Percentiles rank a stretch among this genome's conserved stretches.
These are phyloP conservation scores for Purpureocillium lavendulum DNA, from an alignment of 2,329 filamentous ascomycete species.

Conservation along the genomic window DNA sequence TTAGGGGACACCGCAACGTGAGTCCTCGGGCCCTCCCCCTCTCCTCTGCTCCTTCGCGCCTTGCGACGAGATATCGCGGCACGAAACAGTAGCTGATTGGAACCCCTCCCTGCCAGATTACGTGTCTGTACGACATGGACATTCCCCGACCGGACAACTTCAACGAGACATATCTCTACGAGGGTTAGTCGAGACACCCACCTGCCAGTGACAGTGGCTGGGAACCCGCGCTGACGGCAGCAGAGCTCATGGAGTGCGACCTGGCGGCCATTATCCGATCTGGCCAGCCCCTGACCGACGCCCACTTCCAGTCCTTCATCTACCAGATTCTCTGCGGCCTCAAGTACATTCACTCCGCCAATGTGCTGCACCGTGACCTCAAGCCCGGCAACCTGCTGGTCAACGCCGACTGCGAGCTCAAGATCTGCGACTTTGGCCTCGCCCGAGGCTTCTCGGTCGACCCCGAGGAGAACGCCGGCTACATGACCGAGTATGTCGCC, in stretches of 20 bases:
- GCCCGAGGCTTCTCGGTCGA: constrained; percentile 95
- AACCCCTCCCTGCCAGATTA: constrained; percentile 56
- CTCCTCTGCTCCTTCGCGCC: too few species aligned
- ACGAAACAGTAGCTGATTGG: neutral
- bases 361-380: constrained; percentile 91
- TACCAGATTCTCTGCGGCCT: constrained; percentile 98
- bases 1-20: constrained; percentile 82
- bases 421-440: constrained; percentile 97
- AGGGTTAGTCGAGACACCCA: constrained; percentile 52
- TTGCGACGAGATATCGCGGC: too few species aligned
- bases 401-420: constrained; percentile 98
- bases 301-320: constrained; percentile 99
- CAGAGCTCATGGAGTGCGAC: constrained; percentile 99
- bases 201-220: too few species aligned
- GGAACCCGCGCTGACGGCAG: neutral
- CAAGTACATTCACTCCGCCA: constrained; percentile 98
- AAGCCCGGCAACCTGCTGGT: constrained; percentile 97
- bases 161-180: constrained; percentile 98
- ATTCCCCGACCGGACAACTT: constrained; percentile 96
- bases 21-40: constrained; percentile 20
- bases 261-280: constrained; percentile 96
- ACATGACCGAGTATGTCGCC: constrained; percentile 99
- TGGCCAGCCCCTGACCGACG: constrained; percentile 92
- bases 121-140: constrained; percentile 98
- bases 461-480: constrained; percentile 95